phyloP scores from a whole-genome alignment of 139 green algal species.

The Ettlia oleoabundans region DNA sequence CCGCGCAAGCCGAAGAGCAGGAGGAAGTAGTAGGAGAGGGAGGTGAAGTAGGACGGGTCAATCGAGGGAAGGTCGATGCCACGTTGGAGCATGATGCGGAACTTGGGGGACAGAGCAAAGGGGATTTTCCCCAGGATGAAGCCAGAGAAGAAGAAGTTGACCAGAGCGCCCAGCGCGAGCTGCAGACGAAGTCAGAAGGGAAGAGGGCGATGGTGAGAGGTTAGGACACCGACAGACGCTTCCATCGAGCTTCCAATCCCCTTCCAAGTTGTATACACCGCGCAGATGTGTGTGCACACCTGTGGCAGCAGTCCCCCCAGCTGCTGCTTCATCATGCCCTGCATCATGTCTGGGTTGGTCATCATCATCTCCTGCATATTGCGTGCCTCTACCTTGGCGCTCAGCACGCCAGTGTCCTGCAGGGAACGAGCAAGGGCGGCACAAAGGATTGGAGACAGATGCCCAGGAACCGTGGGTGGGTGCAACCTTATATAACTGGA shows the following conservation, averaged over 20 bases:
- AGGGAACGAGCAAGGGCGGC: neutral
- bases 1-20: slow-evolving; percentile 87
- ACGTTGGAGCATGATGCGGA: slow-evolving; percentile 90
- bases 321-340: slow-evolving; percentile 93
- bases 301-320: slow-evolving; percentile 80
- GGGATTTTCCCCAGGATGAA: slow-evolving; percentile 90
- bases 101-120: slow-evolving; percentile 86
- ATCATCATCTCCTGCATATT: slow-evolving; percentile 86
- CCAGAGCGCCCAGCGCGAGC: slow-evolving; percentile 82
- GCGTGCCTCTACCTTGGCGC: slow-evolving; percentile 59
- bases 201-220: neutral
- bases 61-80: slow-evolving; percentile 89
- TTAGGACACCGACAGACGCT: too few species aligned
- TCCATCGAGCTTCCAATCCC: too few species aligned
- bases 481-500: too few species aligned
- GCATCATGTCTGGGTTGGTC: slow-evolving; percentile 87
- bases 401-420: slow-evolving; percentile 74
- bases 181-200: slow-evolving; percentile 39
- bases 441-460: neutral
- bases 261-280: too few species aligned
- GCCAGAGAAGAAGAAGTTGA: slow-evolving; percentile 85
- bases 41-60: slow-evolving; percentile 93
- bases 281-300: slow-evolving; percentile 51
- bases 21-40: slow-evolving; percentile 93
- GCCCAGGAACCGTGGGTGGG: neutral